A percentile compares a stretch with the other conserved stretches of the same genome.
phyloP scores from a whole-genome alignment of 495 filamentous ascomycete species.

The Aspergillus campestris region DNA sequence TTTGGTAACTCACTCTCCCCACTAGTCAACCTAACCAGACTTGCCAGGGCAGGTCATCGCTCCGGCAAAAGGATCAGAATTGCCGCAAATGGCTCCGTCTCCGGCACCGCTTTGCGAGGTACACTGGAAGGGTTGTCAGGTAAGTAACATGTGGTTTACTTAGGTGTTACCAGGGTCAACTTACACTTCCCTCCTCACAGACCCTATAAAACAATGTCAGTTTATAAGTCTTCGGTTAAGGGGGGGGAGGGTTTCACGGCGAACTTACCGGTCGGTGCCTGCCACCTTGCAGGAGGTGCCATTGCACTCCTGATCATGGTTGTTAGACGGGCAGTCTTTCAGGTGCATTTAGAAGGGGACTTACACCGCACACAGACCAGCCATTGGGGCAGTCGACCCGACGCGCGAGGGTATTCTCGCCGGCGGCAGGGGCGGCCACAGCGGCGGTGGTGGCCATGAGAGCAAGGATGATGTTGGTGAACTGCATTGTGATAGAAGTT shows the following conservation, averaged over 20 bases:
- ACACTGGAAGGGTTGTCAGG: neutral
- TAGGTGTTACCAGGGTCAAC: neutral
- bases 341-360: neutral
- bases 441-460: neutral
- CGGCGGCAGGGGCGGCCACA: neutral
- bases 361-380: neutral
- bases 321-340: neutral
- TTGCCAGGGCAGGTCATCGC: neutral
- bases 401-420: neutral
- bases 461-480: neutral
- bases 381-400: neutral
- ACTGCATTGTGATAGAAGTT: neutral
- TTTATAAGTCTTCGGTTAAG: neutral
- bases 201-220: neutral
- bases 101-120: neutral
- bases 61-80: neutral
- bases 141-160: neutral
- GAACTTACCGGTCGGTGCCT: neutral
- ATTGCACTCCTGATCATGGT: neutral
- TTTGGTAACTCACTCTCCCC: no score
- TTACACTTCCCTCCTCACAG: neutral
- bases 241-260: neutral
- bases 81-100: neutral
- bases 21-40: neutral
- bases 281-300: neutral